Base-by-base conservation (phyloP, 352 stramenopile genomes). In the Chrysophaeum taylorii region DNA sequence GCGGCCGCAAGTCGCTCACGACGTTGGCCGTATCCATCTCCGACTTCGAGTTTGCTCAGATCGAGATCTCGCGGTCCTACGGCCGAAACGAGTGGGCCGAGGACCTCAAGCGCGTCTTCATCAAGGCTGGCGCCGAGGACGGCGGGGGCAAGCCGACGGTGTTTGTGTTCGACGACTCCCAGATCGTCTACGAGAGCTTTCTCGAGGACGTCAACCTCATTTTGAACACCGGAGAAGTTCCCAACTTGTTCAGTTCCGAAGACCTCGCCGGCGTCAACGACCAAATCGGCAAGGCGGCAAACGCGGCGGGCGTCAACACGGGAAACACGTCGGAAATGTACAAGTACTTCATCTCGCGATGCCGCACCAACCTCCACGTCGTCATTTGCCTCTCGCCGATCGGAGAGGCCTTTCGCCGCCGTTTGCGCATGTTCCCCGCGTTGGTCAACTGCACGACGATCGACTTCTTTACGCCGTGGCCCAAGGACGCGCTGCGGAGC, bases 361-460 rank as follows among this genome's bases (percentile, higher is more conserved):
- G 87, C 45, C 82, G 90, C 23, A 92, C 88, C 4, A 97, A 97
- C 68, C 78, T 97, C 36, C 92, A 97, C 69, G 81, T 97, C 35
- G 91, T 96, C 53, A 71, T 97, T 25, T 92, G 89, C 39, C 80
- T 97, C 14, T 94, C 85, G 18, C 92, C 92, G 21, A 96, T 96
- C 60, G 89, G 92, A 0, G 89, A 96, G 36, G 88, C 90, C 0
- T 97, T 97, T 73, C 86, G 92, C 0, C 84, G 88, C 12, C 85
- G 92, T 4, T 78, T 97, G 54, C 86, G 92, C 9, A 97, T 96
- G 90, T 97, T 97, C 71, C 92, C 92, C 29, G 94, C 92, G 29
- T 83, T 97, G 0, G 91, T 97, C 2, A 97, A 97, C 74, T 97
- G 92, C 76, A 97, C 91, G 72, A 96, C 92, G 42, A 96, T 97